Base-by-base conservation (phyloP, 2,329 filamentous ascomycete species). In the Corynespora cassiicola region DNA sequence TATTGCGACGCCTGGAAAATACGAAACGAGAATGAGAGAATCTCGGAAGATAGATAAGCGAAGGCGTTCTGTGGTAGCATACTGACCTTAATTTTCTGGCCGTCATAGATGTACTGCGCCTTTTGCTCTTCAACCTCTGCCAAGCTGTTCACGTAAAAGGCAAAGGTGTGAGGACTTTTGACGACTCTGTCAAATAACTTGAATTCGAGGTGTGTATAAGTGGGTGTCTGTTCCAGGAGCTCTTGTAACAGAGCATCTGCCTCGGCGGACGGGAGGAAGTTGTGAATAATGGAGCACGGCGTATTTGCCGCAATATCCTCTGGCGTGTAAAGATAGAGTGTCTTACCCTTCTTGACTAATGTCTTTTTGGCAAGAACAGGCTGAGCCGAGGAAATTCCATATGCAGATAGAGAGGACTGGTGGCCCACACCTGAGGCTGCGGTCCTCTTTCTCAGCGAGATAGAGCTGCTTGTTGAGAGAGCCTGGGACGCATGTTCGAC, bases 101-200 rank as follows among this genome's bases (percentile, higher is more conserved):
- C 92, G 47, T 95, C 94, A 66, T 96, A 96, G 19, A 86, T 80
- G 61, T 95, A 96, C 37, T 92, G 86, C 0, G 81, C 83, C 58
- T 85, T 87, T 58, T 95, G 89, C 21, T 75, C 74, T 39, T 78
- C 72, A 15, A 85, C 75, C 52, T 95, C 88, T 25, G 86, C 81
- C 14, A 82, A 75, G 31, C 80, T 86, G 38, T 89, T 85, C 3
- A 96, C 88, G 52, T 89, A 96, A 63, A 96, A 88, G 52, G 84
- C 83, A 14, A 85, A 84, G 0, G 90, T 91, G 63, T 96, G 92
- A 0, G 90, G 90, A 45, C 86, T 92, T 23, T 86, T 79, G 4
- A 96, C 92, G 0, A 92, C 82, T 45, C 86, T 87, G 39, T 96
- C 90, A 64, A 96, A 96, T 1, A 97, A 72, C 61, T 94, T 88